Evolutionary conservation across 306 rosid genomes (phyloP), one percentile per base, ranked within the genome.

Genomic region (Casuarina equisetifolia): DNA sequence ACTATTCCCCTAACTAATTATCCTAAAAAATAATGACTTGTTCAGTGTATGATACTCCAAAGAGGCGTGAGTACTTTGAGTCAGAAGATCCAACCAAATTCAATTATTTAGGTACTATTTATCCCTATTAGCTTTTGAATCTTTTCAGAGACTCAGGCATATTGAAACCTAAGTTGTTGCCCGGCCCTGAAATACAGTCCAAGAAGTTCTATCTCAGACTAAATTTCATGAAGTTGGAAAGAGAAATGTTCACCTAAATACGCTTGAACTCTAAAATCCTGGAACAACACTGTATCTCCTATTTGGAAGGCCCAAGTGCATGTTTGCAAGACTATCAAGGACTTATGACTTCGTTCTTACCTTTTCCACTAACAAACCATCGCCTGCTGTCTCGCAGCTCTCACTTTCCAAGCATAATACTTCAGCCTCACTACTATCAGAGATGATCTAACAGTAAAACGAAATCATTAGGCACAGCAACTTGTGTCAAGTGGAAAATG

Each of bases 371-470:
- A 66, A 73, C 32, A 63, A 57, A 58, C 45, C 70, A 76, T 79
- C 62, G 69, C 50, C 70, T 76, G 55, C 17, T 46, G 82, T 69
- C 68, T 84, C 86, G 76, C 70, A 75, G 63, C 80, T 82, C 79
- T 84, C 83, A 8, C 74, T 79, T 32, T 80, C 84, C 74, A 85
- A 75, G 87, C 86, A 58, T 48, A 72, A 69, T 35, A 70, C 36
- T 51, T 85, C 87, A 70, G 77, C 74, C 51, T 64, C 69, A 36
- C 81, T 81, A 68, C 61, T 67, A 68, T 82, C 78, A 66, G 73
- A 67, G 32, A 78, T 38, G 59, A 79, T 74, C 90, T 82, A 86
- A 61, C 78, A 70, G 64, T 45, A 58, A 74, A 9, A 4, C 52
- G 68, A 72, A 77, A 25, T 52, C 45, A 55, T 6, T 52, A 55